Base-by-base conservation (phyloP, 164 flowering plant genomes). In the Sedum album region DNA sequence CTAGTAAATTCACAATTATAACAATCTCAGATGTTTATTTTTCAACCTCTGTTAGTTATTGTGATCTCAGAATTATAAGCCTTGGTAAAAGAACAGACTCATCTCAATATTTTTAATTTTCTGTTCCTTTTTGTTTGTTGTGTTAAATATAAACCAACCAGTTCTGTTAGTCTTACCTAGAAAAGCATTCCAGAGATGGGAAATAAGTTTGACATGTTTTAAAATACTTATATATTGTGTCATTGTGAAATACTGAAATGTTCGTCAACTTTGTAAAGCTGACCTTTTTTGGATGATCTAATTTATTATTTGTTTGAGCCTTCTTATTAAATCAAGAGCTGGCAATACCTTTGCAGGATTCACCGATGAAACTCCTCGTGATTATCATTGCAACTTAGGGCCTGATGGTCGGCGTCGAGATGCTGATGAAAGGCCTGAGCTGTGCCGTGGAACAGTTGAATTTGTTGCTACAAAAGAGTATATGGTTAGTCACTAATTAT, bases 371-470 rank as follows among this genome's bases (percentile, higher is more conserved):
- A 95, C 99, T 68, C 99, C 98, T 36, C 97, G 93, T 61, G 99
- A 95, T 48, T 95, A 95, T 76, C 88, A 84, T 69, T 92, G 99
- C 89, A 95, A 95, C 76, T 75, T 93, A 55, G 99, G 94, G 63
- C 96, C 98, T 23, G 98, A 95, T 86, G 97, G 99, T 60, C 84
- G 99, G 70, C 96, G 99, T 61, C 85, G 99, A 76, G 99, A 95
- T 84, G 97, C 97, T 73, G 97, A 95, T 84, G 99, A 92, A 77
- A 87, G 99, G 76, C 96, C 99, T 68, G 99, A 95, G 73, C 77
- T 95, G 60, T 95, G 97, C 67, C 84, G 90, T 76, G 99, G 99
- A 77, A 92, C 99, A 28, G 99, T 95, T 80, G 99, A 95, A 80
- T 92, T 92, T 88, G 84, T 90, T 82, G 99, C 99, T 48, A 69